Evolutionary conservation across 2,329 filamentous ascomycete species (phyloP), one percentile per base, ranked within the genome.

Genomic region (Thielaviopsis musarum): DNA sequence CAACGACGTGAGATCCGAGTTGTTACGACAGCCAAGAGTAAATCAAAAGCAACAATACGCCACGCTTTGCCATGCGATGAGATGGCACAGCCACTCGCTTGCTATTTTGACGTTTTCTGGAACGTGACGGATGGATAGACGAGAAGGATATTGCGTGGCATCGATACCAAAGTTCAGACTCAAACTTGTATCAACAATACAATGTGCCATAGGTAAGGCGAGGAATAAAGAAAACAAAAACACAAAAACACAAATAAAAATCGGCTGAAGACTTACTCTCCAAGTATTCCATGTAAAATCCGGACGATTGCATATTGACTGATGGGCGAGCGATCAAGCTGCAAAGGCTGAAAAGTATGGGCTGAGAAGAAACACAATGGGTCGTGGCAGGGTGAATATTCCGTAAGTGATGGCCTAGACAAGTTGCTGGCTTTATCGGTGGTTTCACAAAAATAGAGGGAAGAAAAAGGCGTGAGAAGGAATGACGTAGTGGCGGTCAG

Each of bases 271-370:
- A 58, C 83, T 81, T 83, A 87, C 84, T 86, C 69, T 85, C 81
- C 64, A 87, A 75, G 70, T 87, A 87, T 67, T 86, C 82, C 77
- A 84, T 84, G 68, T 84, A 84, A 68, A 83, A 84, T 64, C 81
- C 81, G 28, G 55, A 59, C 55, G 21, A 34, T 9, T 53, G 54
- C 54, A 54, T 60, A 57, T 34, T 48, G 54, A 49, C 9, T 17
- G 21, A 34, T 30, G n/a, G 13, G 10, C 22, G 2, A 12, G 15
- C 45, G 13, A 38, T 28, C 48, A 19, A 38, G 19, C n/a, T 19
- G 22, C 34, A 17, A 13, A 24, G 6, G 22, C 10, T 12, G n/a
- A 34, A 38, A 19, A 56, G 13, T 34, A 34, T 34, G 30, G 2
- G 9, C 10, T 12, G 30, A 34, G 10, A 9, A 28, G 26, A 7